These are phyloP conservation scores for Ophiobolus disseminans DNA, from an alignment of 2,329 filamentous ascomycete genomes.

Conservation along the genomic window DNA sequence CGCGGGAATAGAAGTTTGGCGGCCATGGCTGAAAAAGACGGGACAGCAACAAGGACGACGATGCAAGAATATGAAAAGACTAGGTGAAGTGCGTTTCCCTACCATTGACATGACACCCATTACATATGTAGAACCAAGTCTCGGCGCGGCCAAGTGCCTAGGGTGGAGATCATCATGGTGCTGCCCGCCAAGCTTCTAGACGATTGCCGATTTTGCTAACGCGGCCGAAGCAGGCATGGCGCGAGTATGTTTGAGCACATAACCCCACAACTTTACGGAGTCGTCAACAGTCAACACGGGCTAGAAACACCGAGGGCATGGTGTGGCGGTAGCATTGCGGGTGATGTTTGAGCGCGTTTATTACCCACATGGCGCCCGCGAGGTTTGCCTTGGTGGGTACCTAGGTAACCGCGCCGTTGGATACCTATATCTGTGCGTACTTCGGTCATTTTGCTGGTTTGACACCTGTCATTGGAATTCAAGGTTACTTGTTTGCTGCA, in stretches of 20 bases:
- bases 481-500: too few relatives aligned
- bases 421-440: too few relatives aligned
- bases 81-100: conserved; percentile 12
- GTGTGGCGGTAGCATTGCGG: neutral
- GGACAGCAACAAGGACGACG: conserved; percentile 6
- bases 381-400: neutral
- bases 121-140: too few relatives aligned
- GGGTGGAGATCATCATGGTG: conserved; percentile 13
- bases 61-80: conserved; percentile 14
- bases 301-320: neutral
- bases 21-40: conserved; percentile 23
- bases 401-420: too few relatives aligned
- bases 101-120: too few relatives aligned
- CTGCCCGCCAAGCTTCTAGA: conserved; percentile 27
- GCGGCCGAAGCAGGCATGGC: conserved; percentile 12
- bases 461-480: too few relatives aligned
- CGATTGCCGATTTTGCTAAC: conserved; percentile 7
- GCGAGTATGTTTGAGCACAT: conserved; percentile 42
- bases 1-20: conserved; percentile 26
- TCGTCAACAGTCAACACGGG: conserved; percentile 6
- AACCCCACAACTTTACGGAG: conserved; percentile 33
- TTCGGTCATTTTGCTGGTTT: too few relatives aligned
- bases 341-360: neutral
- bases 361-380: neutral
- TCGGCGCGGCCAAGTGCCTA: too few relatives aligned